Evolutionary conservation across 148 eudicot species (phyloP).

Genomic region (Arctostaphylos glauca): DNA sequence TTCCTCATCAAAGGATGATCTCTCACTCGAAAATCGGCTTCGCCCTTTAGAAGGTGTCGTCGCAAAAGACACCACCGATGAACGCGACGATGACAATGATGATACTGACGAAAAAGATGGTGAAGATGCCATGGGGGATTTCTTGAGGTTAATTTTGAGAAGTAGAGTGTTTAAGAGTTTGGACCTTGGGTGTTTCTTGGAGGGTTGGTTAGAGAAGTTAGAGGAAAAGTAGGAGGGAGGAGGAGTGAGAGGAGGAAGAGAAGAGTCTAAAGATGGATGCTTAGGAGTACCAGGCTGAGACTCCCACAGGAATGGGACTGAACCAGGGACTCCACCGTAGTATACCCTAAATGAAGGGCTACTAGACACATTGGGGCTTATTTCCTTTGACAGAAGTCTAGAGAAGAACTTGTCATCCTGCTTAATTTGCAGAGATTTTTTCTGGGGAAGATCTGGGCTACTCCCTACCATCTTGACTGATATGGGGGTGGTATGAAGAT

Average conservation of each 20-base stretch:
- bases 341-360: constrained; percentile 58
- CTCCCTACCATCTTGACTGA: constrained; percentile 3
- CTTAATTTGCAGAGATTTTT: constrained; percentile 26
- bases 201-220: constrained; percentile 12
- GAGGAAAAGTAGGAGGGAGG: constrained; percentile 42
- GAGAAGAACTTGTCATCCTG: constrained; percentile 46
- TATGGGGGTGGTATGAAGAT: background rate
- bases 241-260: constrained; percentile 47
- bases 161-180: constrained; percentile 27
- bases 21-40: constrained; percentile 17
- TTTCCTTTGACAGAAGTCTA: constrained; percentile 43
- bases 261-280: constrained; percentile 32
- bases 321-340: constrained; percentile 51
- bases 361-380: constrained; percentile 21
- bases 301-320: constrained; percentile 81
- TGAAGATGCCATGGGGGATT: background rate
- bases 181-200: constrained; percentile 22
- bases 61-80: background rate
- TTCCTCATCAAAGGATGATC: constrained; percentile 24
- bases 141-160: constrained; percentile 21
- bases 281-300: constrained; percentile 86
- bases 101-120: constrained; percentile 22
- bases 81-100: constrained; percentile 20
- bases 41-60: background rate
- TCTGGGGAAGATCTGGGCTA: constrained; percentile 13